Evolutionary conservation across 148 eudicot species (phyloP), one percentile per base, ranked within the genome.

Genomic region (Vaccinium darrowii): DNA sequence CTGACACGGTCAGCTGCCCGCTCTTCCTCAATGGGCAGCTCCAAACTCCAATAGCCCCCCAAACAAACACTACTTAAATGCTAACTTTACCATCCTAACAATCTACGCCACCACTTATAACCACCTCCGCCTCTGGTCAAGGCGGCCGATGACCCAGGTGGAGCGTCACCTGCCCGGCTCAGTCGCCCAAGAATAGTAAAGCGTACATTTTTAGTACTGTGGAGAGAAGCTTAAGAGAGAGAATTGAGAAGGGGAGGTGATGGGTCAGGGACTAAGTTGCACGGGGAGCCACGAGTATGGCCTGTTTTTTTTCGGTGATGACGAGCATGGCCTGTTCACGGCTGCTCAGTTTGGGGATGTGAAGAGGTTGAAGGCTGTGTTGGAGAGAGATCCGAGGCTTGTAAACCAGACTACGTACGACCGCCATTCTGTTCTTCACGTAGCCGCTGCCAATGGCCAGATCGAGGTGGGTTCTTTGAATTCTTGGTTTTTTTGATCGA

Each of bases 191-290:
- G 15, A 78, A 50, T 57, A 78, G 56, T 43, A 43, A 43, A 43
- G 6, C 47, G 25, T 10, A 10, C 43, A 30, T 27, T 69, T 27
- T 43, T 43, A 5, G 36, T 25, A 11, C 27, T 25, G 43, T 1
- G 5, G 8, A 69, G 43, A 27, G 19, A 36, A n/a, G 54, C 43
- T 51, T 23, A 30, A 72, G 50, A 76, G n/a, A 72, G 36, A 49
- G 65, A 13, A 14, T 57, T 6, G 72, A 85, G 84, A 72, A 76
- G 81, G 72, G 79, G 84, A 27, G 79, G 82, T 65, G 52, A 96
- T 97, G 99, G 98, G 99, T 76, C 97, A 97, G 89, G 91, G 91
- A 39, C 83, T 93, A 39, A 95, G 98, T 73, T 97, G 96, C 89
- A 60, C 84, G 3, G 82, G 91, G 3, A 72, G 71, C 75, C 83